phyloP scores from a whole-genome alignment of 257 asterid genomes.

The Solanum piurae region DNA sequence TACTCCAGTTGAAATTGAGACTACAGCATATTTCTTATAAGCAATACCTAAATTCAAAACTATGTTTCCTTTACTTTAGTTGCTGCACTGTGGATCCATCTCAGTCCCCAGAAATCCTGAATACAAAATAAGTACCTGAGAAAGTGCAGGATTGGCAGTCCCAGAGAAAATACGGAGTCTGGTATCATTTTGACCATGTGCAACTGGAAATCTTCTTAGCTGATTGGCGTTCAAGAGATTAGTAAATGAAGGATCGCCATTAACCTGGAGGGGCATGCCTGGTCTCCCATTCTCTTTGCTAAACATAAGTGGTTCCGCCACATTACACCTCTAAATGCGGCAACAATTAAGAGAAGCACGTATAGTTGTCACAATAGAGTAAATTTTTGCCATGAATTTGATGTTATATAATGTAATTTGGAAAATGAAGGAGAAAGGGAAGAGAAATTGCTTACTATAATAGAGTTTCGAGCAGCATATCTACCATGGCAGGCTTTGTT shows the following conservation, averaged over 20 bases:
- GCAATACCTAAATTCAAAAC: neutral
- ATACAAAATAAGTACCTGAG: conserved; percentile 39
- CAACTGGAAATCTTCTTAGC: conserved; percentile 15
- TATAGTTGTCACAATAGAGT: neutral
- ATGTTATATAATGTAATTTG: neutral
- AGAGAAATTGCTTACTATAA: neutral
- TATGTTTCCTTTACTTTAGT: neutral
- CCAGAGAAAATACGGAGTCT: conserved; percentile 85
- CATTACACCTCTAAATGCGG: conserved; percentile 40
- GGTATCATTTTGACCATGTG: conserved; percentile 29
- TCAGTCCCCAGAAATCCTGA: neutral
- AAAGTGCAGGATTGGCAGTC: conserved; percentile 72
- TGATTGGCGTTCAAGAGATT: conserved; percentile 39
- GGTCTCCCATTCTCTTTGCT: conserved; percentile 46
- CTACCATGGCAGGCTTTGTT: neutral
- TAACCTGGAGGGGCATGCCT: conserved; percentile 8
- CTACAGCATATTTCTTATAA: neutral
- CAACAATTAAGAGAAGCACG: neutral
- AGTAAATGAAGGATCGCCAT: conserved; percentile 32
- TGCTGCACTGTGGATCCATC: neutral
- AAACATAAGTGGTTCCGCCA: conserved; percentile 54
- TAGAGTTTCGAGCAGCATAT: neutral
- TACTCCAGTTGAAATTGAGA: neutral
- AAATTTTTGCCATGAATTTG: neutral
- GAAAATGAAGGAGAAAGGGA: neutral